Conservation (phyloP, 805 yeast species). For the Metschnikowia lochheadii region DNA sequence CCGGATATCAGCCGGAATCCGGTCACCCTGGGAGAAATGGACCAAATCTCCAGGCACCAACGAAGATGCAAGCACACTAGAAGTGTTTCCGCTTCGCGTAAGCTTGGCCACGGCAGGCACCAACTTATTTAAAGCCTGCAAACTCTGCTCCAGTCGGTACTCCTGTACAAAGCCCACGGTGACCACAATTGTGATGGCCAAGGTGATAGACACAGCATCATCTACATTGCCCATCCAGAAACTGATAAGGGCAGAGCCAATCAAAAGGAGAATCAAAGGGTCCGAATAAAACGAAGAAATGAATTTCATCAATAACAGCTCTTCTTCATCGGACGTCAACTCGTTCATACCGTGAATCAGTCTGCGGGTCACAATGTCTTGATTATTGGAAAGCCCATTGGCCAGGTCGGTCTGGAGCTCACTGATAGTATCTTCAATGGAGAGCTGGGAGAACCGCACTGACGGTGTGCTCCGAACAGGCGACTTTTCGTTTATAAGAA, state of each 20-base stretch:
- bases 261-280: conserved; percentile 81
- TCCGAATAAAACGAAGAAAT: conserved; percentile 80
- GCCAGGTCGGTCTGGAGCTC: conserved; percentile 58
- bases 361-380: conserved; percentile 70
- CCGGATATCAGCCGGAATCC: conserved; percentile 94
- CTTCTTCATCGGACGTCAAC: conserved; percentile 71
- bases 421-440: conserved; percentile 61
- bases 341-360: conserved; percentile 80
- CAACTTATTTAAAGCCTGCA: conserved; percentile 86
- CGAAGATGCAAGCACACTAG: conserved; percentile 77
- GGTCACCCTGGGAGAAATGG: conserved; percentile 85
- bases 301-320: conserved; percentile 67
- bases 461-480: conserved; percentile 47
- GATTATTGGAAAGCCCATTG: conserved; percentile 61
- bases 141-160: conserved; percentile 88
- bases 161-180: conserved; percentile 98
- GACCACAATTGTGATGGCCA: conserved; percentile 90
- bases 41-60: conserved; percentile 97
- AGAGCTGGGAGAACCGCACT: conserved; percentile 53
- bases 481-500: conserved; percentile 21
- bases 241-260: conserved; percentile 84
- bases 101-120: conserved; percentile 97
- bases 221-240: conserved; percentile 94
- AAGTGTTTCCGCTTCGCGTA: conserved; percentile 73
- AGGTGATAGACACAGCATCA: conserved; percentile 89